Evolutionary conservation across 2,329 filamentous ascomycete genomes (phyloP).

Genomic region (Xenoacremonium recifei): DNA sequence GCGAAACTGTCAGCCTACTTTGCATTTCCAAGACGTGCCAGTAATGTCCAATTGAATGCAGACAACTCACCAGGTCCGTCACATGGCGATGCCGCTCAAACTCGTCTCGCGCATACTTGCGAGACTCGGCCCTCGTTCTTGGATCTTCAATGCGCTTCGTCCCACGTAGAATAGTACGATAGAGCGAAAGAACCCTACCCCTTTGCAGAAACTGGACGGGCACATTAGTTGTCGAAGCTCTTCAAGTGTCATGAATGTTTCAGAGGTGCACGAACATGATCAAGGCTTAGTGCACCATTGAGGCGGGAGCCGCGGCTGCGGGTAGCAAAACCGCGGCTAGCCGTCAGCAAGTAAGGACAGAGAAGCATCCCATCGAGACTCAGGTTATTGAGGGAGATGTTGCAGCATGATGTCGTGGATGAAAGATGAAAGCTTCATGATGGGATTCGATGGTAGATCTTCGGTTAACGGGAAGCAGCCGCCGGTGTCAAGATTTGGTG

Average conservation of each 20-base stretch:
- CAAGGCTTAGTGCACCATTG: conserved; percentile 49
- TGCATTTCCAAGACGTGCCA: neutral
- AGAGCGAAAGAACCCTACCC: conserved; percentile 53
- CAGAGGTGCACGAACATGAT: conserved; percentile 46
- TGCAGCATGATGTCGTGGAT: conserved; percentile 8
- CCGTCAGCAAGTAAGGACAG: conserved; percentile 24
- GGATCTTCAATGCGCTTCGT: conserved; percentile 51
- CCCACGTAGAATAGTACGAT: conserved; percentile 56
- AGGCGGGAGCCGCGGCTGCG: conserved; percentile 26
- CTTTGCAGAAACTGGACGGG: conserved; percentile 56
- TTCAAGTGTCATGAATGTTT: neutral
- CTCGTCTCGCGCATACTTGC: conserved; percentile 56
- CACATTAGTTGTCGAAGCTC: conserved; percentile 9
- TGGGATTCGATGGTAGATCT: conserved; percentile 9
- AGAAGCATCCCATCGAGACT: conserved; percentile 25
- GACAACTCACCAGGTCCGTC: conserved; percentile 51
- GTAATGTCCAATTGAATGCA: neutral
- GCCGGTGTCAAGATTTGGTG: no score
- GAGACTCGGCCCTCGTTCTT: conserved; percentile 53
- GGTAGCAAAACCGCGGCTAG: conserved; percentile 35
- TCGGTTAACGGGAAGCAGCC: no score
- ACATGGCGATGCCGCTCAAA: conserved; percentile 59
- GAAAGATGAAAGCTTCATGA: conserved; percentile 18
- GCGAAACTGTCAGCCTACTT: conserved; percentile 7
- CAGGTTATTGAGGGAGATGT: conserved; percentile 15